These are phyloP conservation scores for Irpex rosettiformis DNA, from an alignment of 1,284 basidiomycete species.

Conservation along the genomic window DNA sequence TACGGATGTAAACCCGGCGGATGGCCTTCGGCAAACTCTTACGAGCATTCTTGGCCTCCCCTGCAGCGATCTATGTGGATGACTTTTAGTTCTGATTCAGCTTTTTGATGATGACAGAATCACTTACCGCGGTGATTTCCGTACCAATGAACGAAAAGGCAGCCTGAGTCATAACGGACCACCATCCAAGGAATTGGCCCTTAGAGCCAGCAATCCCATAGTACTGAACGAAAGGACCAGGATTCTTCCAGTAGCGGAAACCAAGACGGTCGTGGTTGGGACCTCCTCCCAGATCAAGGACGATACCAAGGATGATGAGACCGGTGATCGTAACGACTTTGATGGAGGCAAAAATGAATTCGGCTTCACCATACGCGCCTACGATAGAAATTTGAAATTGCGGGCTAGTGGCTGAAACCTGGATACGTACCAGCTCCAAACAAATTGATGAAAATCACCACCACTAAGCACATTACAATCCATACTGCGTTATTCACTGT, in stretches of 20 bases:
- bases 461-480: conserved; percentile 60
- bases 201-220: conserved; percentile 39
- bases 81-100: not conserved
- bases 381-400: not conserved
- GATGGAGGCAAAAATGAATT: conserved; percentile 59
- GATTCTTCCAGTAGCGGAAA: conserved; percentile 51
- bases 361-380: conserved; percentile 51
- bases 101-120: not conserved
- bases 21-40: conserved; percentile 61
- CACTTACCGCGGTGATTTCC: conserved; percentile 71
- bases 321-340: conserved; percentile 53
- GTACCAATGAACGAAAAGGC: conserved; percentile 77
- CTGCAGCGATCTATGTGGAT: conserved; percentile 59
- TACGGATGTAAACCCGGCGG: conserved; percentile 2
- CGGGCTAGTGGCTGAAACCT: conserved; percentile 21
- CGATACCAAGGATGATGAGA: conserved; percentile 53
- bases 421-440: conserved; percentile 45
- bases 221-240: conserved; percentile 52
- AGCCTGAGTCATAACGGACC: conserved; percentile 53
- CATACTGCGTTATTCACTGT: conserved; percentile 53
- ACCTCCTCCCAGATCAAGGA: conserved; percentile 59
- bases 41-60: conserved; percentile 69
- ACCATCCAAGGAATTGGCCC: conserved; percentile 53
- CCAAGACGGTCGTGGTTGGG: conserved; percentile 49
- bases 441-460: conserved; percentile 68